Evolutionary conservation across 768 basidiomycete species (phyloP).

Genomic region (Xerocomus spinulosus): DNA sequence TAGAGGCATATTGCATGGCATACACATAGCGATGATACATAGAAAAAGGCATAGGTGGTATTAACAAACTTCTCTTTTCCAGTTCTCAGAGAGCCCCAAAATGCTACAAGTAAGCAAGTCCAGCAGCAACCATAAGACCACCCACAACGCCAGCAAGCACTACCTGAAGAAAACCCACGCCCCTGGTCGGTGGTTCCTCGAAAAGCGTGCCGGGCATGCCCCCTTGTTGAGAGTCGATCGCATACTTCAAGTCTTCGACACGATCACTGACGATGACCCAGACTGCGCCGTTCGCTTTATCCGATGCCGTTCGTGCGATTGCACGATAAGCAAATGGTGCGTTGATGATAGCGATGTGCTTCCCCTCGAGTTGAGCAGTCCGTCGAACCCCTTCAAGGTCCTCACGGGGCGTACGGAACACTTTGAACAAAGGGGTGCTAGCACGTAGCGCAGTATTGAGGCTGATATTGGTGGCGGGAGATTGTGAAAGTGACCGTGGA

Average conservation of each 20-base stretch:
- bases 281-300: slow-evolving; percentile 18
- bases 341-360: slow-evolving; percentile 27
- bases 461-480: slow-evolving; percentile 21
- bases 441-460: slow-evolving; percentile 23
- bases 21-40: slow-evolving; percentile 8
- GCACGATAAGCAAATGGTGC: slow-evolving; percentile 26
- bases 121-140: slow-evolving; percentile 28
- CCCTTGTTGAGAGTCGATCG: slow-evolving; percentile 28
- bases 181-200: slow-evolving; percentile 14
- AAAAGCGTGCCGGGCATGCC: slow-evolving; percentile 32
- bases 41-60: slow-evolving; percentile 11
- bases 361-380: slow-evolving; percentile 30
- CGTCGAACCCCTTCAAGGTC: slow-evolving; percentile 24
- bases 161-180: slow-evolving; percentile 30
- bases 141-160: slow-evolving; percentile 30
- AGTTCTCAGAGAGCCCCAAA: slow-evolving; percentile 7
- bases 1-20: slow-evolving; percentile 18
- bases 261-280: slow-evolving; percentile 32
- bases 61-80: not conserved
- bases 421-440: slow-evolving; percentile 33
- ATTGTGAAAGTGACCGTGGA: slow-evolving; percentile 23
- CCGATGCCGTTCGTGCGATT: slow-evolving; percentile 14
- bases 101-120: slow-evolving; percentile 31
- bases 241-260: slow-evolving; percentile 31
- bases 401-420: slow-evolving; percentile 29